A percentile compares a stretch with the other conserved stretches of the same genome.
These are phyloP conservation scores for Vigna radiata DNA, from an alignment of 306 rosid genomes.

Conservation along the genomic window DNA sequence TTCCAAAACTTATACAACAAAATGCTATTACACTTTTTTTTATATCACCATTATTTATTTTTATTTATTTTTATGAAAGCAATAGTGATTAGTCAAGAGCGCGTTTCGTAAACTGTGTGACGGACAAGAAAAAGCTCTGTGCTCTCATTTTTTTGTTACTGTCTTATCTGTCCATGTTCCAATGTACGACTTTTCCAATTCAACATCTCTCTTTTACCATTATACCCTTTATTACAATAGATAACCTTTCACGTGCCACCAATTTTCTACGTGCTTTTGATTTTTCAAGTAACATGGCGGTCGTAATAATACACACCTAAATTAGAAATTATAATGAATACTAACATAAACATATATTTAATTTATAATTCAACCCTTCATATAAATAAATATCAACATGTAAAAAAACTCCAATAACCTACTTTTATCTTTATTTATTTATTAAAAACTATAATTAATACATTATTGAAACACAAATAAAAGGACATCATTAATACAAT, in stretches of 20 bases:
- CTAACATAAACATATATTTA: no score
- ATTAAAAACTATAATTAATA: no score
- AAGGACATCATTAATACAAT: no score
- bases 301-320: no score
- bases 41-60: no score
- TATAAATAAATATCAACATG: no score
- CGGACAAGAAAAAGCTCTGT: neutral
- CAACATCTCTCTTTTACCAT: neutral
- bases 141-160: neutral
- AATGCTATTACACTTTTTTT: neutral
- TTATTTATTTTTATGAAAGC: neutral
- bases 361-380: no score
- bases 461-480: no score
- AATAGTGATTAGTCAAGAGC: conserved; percentile 16
- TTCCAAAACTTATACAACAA: neutral
- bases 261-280: neutral
- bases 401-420: no score
- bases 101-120: neutral
- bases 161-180: neutral
- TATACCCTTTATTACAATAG: neutral
- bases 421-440: no score
- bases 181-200: neutral
- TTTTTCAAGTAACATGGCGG: no score
- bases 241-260: neutral
- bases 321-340: no score